Evolutionary conservation across 83 land plant genomes (phyloP), one percentile per base, ranked within the genome.

Genomic region (Larix sibirica): DNA sequence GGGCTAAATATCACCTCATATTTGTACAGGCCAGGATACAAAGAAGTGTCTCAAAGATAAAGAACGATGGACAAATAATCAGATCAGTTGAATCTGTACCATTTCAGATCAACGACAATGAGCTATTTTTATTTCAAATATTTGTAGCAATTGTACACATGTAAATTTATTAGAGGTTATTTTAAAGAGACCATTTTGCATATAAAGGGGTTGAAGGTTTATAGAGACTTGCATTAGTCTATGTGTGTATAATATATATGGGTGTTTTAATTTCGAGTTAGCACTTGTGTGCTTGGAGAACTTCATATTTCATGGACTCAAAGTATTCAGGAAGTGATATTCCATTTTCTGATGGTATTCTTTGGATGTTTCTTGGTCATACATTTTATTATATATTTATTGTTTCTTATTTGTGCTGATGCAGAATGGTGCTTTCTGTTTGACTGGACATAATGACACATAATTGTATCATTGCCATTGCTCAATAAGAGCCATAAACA

Each of bases 51-150:
- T 44, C 56, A 50, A 44, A 73, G 56, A 73, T 47, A 73, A 44
- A 50, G 9, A 71, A n/a, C 56, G 20, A 38, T 73, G 77, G 56
- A 73, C 56, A 44, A 20, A 44, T 20, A 21, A 42, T 73, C 58
- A 73, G 77, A 14, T 44, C 47, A 23, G 54, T 73, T 73, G 77
- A 44, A 73, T 73, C 77, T 73, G 77, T 73, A 44, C 47, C 24
- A 73, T 8, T 44, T 23, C 77, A 42, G 58, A 73, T 73, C 58
- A 70, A 36, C 58, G n/a, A 10, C 50, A 40, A 44, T 23, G 47
- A 50, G 13, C 47, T 73, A 20, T 44, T 73, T 42, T 44, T 40
- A 10, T 40, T 73, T 73, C 23, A 73, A 73, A 73, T 73, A 73
- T 40, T 50, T 21, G 42, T 73, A 42, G 12, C 56, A 44, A 73